Conservation (phyloP, 1,284 basidiomycete genomes). For the Uromyces viciae-fabae region DNA sequence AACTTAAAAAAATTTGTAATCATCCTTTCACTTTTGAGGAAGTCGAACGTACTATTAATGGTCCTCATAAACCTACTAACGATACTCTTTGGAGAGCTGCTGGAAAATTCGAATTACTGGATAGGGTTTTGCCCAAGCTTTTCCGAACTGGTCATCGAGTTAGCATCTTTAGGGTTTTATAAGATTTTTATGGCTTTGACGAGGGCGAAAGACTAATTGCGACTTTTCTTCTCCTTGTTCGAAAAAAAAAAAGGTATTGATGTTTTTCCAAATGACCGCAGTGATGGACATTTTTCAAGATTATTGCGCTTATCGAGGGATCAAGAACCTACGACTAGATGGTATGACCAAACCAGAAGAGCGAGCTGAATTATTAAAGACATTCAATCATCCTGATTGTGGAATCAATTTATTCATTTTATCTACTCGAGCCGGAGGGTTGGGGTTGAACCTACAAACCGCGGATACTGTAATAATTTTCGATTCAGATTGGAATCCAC, state of each 20-base stretch:
- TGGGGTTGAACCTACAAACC: conserved; percentile 95
- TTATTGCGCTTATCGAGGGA: conserved; percentile 84
- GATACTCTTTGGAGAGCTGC: conserved; percentile 76
- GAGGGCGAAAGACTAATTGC: conserved; percentile 52
- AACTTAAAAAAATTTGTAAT: conserved; percentile 97
- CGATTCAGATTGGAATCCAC: conserved; percentile 74
- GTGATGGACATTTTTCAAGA: conserved; percentile 99
- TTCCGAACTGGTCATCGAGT: conserved; percentile 88
- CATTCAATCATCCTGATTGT: conserved; percentile 87
- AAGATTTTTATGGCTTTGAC: conserved; percentile 52
- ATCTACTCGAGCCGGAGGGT: conserved; percentile 92
- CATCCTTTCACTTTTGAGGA: conserved; percentile 76
- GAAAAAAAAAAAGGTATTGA: conserved; percentile 48
- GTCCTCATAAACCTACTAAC: conserved; percentile 68
- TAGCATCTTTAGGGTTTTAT: too few relatives aligned
- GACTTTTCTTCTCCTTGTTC: conserved; percentile 50
- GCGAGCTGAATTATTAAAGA: conserved; percentile 79
- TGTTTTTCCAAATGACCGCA: conserved; percentile 59
- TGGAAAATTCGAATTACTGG: conserved; percentile 93
- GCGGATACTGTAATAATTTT: conserved; percentile 99
- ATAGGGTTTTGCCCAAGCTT: conserved; percentile 88
- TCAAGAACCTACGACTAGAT: conserved; percentile 89
- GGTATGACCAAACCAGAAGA: conserved; percentile 98
- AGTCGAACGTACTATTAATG: conserved; percentile 87
- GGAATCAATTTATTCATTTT: conserved; percentile 91